Evolutionary conservation across 352 stramenopile species (phyloP), one percentile per base, ranked within the genome.

Genomic region (Sclerospora graminicola): DNA sequence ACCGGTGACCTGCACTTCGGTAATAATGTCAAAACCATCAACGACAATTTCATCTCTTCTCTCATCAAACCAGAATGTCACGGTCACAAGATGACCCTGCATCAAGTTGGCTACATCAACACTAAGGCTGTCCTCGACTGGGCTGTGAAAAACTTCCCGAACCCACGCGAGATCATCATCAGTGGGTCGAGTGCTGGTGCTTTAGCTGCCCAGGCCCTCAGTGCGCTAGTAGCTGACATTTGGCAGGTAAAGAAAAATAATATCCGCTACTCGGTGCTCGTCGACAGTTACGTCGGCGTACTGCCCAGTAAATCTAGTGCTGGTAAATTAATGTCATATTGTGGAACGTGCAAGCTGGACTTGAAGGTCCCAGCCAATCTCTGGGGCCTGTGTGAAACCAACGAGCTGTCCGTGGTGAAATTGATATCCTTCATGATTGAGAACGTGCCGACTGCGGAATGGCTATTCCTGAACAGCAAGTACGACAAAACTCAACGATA

Each of bases 391-490:
- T 87, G 75, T 45, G 52, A 76, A 9, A 53, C 63, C 33, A 62
- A 67, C 39, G 57, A 51, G 7, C 46, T 70, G 34, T 69, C 57
- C 1, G 61, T 80, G n/a, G 48, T 46, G 0, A 60, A 84, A 23
- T 58, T 86, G 29, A 59, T 82, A 39, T 57, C 60, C 29, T 60
- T 56, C 9, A 71, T 84, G 52, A 66, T 84, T 45, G 45, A 76
- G 31, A 42, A 62, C 43, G 63, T 67, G 5, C 54, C 68, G 5
- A 55, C 41, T 18, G 64, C 57, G 37, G 54, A 82, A 38, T 87
- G 74, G 74, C 49, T 87, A 4, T 82, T 82, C 69, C 46, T 87
- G 83, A n/a, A n/a, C n/a, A n/a, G n/a, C n/a, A n/a, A n/a, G n/a
- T n/a, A n/a, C n/a, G n/a, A n/a, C n/a, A n/a, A n/a, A n/a, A n/a